A percentile compares a stretch with the other conserved stretches of the same genome.
These are phyloP conservation scores for Calonectria montana DNA, from an alignment of 2,329 filamentous ascomycete genomes.

Conservation along the genomic window DNA sequence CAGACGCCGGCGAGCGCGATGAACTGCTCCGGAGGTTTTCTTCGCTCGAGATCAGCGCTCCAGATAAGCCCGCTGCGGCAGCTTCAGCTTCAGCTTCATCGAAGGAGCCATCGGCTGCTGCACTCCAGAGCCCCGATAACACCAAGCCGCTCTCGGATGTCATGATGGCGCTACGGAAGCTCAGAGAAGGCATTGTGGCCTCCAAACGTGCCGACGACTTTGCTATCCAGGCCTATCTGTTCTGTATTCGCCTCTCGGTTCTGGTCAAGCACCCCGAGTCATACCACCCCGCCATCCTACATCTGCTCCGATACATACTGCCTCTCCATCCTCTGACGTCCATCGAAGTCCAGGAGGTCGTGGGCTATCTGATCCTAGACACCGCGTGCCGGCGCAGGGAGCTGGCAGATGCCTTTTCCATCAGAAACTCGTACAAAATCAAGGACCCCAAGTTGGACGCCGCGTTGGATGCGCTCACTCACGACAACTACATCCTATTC, in stretches of 20 bases:
- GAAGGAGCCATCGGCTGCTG: conserved; percentile 26
- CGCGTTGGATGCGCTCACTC: conserved; percentile 76
- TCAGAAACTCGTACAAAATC: conserved; percentile 71
- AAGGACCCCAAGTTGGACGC: conserved; percentile 75
- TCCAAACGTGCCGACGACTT: conserved; percentile 82
- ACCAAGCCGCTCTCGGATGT: conserved; percentile 78
- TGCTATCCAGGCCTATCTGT: conserved; percentile 89
- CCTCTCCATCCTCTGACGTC: conserved; percentile 73
- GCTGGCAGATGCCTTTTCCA: conserved; percentile 76
- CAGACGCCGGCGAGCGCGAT: conserved; percentile 75
- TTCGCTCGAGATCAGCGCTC: conserved; percentile 58
- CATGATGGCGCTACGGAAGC: conserved; percentile 86
- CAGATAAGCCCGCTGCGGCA: conserved; percentile 13
- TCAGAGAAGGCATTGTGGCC: conserved; percentile 89
- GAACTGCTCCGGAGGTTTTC: conserved; percentile 82
- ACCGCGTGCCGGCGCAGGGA: conserved; percentile 86
- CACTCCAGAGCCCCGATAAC: conserved; percentile 47
- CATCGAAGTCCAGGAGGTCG: conserved; percentile 82
- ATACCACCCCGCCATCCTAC: conserved; percentile 87
- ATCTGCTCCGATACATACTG: conserved; percentile 81
- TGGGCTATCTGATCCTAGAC: conserved; percentile 86
- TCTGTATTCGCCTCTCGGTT: conserved; percentile 87
- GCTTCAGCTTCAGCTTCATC: conserved; percentile 18
- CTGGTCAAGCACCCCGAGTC: conserved; percentile 85
- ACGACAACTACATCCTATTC: conserved; percentile 86